Conservation (phyloP, 108 stramenopile species). For the Hondaea fermentalgiana region DNA sequence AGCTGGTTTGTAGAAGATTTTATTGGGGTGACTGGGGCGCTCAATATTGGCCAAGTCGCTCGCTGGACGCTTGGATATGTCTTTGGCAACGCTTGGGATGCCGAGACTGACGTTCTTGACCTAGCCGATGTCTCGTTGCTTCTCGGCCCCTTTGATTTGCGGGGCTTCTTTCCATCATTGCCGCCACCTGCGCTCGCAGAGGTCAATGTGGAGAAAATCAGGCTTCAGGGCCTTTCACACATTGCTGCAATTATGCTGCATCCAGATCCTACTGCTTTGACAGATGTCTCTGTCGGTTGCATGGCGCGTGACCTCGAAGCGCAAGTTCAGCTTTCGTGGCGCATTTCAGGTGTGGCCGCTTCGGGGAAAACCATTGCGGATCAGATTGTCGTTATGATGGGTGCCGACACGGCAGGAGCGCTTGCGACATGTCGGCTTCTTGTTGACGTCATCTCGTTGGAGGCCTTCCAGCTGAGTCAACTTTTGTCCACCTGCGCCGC, state of each 20-base stretch:
- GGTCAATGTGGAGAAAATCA: not conserved
- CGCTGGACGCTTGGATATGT: not conserved
- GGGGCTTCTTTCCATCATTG: not conserved
- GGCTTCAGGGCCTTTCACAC: not conserved
- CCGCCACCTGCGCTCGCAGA: not conserved
- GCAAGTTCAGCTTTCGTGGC: not conserved
- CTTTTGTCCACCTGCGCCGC: not conserved
- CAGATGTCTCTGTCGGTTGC: not conserved
- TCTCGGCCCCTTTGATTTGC: not conserved
- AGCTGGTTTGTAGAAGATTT: not conserved
- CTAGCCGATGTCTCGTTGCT: not conserved
- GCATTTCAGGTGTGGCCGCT: not conserved
- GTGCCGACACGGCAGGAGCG: not conserved
- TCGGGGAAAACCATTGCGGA: not conserved
- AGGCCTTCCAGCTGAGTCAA: not conserved
- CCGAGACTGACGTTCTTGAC: not conserved
- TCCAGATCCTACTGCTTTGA: too few species aligned
- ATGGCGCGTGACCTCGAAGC: not conserved
- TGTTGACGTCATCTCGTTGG: not conserved
- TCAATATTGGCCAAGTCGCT: not conserved
- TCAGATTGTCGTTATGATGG: not conserved
- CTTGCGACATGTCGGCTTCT: not conserved
- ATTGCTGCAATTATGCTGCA: not conserved
- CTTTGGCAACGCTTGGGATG: not conserved
- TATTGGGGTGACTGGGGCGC: not conserved